These are phyloP conservation scores for Yarrowia porcina DNA, from an alignment of 805 yeast species.

Conservation along the genomic window DNA sequence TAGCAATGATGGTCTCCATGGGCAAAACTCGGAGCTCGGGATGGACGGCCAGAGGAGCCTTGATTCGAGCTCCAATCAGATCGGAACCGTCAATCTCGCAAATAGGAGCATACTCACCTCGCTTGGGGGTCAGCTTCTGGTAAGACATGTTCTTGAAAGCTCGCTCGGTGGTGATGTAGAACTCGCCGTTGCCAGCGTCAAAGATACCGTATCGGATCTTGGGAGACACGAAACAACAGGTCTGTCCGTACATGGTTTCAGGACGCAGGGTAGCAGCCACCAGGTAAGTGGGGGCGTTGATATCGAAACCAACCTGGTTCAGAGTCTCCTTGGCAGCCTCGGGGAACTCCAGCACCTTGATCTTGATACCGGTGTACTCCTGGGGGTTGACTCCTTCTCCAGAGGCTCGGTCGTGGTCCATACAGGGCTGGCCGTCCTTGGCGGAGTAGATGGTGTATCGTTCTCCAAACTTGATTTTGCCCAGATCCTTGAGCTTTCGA, in stretches of 20 bases:
- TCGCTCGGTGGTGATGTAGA: conserved; percentile 84
- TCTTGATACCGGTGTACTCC: conserved; percentile 92
- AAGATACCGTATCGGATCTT: conserved; percentile 88
- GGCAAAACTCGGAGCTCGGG: conserved; percentile 80
- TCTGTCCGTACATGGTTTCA: conserved; percentile 98
- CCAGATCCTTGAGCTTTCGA: conserved; percentile 75
- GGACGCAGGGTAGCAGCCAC: conserved; percentile 98
- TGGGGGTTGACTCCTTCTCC: conserved; percentile 98
- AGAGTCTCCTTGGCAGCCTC: conserved; percentile 51
- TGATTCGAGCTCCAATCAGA: conserved; percentile 80
- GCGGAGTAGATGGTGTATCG: conserved; percentile 96
- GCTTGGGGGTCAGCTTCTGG: conserved; percentile 85
- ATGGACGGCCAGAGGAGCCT: conserved; percentile 75
- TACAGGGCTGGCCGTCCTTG: conserved; percentile 98
- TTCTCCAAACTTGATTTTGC: conserved; percentile 96
- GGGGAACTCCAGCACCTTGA: conserved; percentile 61
- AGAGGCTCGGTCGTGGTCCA: conserved; percentile 96
- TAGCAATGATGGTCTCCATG: conserved; percentile 93
- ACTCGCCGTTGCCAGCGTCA: conserved; percentile 71
- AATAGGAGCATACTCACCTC: conserved; percentile 71
- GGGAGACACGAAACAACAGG: conserved; percentile 96
- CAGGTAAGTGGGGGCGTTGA: conserved; percentile 57
- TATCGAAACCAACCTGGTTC: conserved; percentile 43
- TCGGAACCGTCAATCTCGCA: conserved; percentile 62
- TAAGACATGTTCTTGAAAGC: conserved; percentile 96